Evolutionary conservation across 768 basidiomycete genomes (phyloP).

Genomic region (Inosperma sp.): DNA sequence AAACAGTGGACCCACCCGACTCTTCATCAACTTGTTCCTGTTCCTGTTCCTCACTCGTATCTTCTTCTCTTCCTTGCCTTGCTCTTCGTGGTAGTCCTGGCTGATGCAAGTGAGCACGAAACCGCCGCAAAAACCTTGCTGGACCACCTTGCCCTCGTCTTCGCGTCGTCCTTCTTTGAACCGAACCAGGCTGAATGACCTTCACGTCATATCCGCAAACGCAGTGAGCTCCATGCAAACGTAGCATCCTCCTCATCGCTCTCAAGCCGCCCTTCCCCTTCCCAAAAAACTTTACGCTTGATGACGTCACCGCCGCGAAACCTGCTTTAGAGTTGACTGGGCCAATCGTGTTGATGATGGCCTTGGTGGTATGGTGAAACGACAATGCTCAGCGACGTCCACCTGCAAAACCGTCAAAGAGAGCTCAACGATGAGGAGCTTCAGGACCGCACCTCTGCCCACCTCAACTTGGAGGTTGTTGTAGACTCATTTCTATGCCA

Average conservation of each 20-base stretch:
- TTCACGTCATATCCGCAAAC: slow-evolving; percentile 77
- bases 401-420: too few species aligned
- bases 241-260: slow-evolving; percentile 81
- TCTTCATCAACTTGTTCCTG: slow-evolving; percentile 17
- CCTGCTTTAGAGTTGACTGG: too few species aligned
- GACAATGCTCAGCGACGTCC: too few species aligned
- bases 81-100: not conserved
- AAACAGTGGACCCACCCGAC: slow-evolving; percentile 46
- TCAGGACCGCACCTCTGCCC: too few species aligned
- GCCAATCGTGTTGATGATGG: too few species aligned
- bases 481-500: too few species aligned
- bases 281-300: too few species aligned
- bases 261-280: slow-evolving; percentile 46
- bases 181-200: slow-evolving; percentile 87
- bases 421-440: too few species aligned
- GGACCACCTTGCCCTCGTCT: slow-evolving; percentile 1
- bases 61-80: slow-evolving; percentile 17
- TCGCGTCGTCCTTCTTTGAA: too few species aligned
- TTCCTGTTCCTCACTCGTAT: slow-evolving; percentile 17
- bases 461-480: too few species aligned
- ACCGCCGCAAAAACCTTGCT: not conserved
- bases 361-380: too few species aligned
- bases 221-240: slow-evolving; percentile 88
- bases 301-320: too few species aligned
- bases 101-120: not conserved